Evolutionary conservation across 148 eudicot species (phyloP), one percentile per base, ranked within the genome.

Genomic region (Chenopodium suecicum): DNA sequence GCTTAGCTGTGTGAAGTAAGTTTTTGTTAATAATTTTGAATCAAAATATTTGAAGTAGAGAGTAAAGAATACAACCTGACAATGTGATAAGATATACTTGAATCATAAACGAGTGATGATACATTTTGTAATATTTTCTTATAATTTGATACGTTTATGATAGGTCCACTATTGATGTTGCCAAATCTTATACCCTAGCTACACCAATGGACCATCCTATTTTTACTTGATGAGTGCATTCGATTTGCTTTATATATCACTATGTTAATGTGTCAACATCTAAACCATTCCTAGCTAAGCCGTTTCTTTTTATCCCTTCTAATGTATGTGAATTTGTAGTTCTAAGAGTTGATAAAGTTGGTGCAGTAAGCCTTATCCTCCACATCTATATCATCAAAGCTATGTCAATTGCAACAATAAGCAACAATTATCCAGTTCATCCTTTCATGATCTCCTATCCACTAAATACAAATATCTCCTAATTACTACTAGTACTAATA

Each of bases 121-220:
- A 23, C 23, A 75, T 22, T 46, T 31, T 9, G 14, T 67, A 22
- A 22, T 20, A 66, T 31, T 16, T 50, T 4, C 3, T 81, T 48
- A 68, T 76, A 65, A 8, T 37, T 37, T 76, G 70, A 44, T 20
- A 70, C 29, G 10, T 70, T 62, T 19, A 23, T n/a, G 20, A 1
- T 19, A 6, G 63, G 80, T 54, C 84, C 76, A 60, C 79, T 20
- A 47, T 54, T 34, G 77, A 70, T 50, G 76, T 70, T 70, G 84
- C 80, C 47, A 70, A 50, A 66, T 67, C 68, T 58, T 56, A 23
- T 27, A 78, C 74, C 22, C 23, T 67, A 48, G 74, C 27, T 68
- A 56, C 58, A 73, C 23, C 76, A 71, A 7, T 48, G 58, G 56
- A 70, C 82, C 73, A 34, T 48, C 7, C 50, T 47, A 23, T 67